phyloP scores from a whole-genome alignment of 306 rosid species.

The Amphicarpaea edgeworthii region DNA sequence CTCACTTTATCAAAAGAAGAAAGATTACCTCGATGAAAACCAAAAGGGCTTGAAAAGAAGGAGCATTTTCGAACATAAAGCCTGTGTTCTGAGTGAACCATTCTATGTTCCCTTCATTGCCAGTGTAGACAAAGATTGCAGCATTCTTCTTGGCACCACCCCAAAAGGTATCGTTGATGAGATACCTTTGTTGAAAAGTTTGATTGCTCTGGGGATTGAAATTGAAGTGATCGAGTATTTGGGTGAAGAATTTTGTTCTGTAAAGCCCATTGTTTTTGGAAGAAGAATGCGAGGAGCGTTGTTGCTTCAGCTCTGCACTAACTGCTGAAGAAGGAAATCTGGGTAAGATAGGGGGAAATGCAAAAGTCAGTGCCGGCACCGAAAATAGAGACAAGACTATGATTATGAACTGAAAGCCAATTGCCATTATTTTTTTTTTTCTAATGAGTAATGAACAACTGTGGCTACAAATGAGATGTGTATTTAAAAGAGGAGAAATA shows the following conservation, averaged over 20 bases:
- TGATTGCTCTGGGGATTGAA: slow-evolving; percentile 71
- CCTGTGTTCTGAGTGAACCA: slow-evolving; percentile 93
- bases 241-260: slow-evolving; percentile 73
- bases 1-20: neutral
- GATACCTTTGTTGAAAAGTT: slow-evolving; percentile 79
- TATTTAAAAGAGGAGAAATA: neutral
- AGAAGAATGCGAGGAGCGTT: slow-evolving; percentile 39
- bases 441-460: neutral
- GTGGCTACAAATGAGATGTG: slow-evolving; percentile 1
- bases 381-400: slow-evolving; percentile 38
- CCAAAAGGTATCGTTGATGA: slow-evolving; percentile 79
- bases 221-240: slow-evolving; percentile 88
- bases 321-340: slow-evolving; percentile 60
- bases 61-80: slow-evolving; percentile 72
- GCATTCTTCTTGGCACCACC: slow-evolving; percentile 76
- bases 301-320: slow-evolving; percentile 48
- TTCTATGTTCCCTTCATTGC: slow-evolving; percentile 87
- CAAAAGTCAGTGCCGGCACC: slow-evolving; percentile 19
- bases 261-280: slow-evolving; percentile 51
- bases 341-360: slow-evolving; percentile 45
- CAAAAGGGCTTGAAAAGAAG: slow-evolving; percentile 76
- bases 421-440: slow-evolving; percentile 35
- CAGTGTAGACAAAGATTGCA: slow-evolving; percentile 93
- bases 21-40: slow-evolving; percentile 81
- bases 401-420: neutral